A percentile compares a stretch with the other conserved stretches of the same genome.
These are phyloP conservation scores for Botrytis fabae DNA, from an alignment of 2,329 filamentous ascomycete species.

Conservation along the genomic window DNA sequence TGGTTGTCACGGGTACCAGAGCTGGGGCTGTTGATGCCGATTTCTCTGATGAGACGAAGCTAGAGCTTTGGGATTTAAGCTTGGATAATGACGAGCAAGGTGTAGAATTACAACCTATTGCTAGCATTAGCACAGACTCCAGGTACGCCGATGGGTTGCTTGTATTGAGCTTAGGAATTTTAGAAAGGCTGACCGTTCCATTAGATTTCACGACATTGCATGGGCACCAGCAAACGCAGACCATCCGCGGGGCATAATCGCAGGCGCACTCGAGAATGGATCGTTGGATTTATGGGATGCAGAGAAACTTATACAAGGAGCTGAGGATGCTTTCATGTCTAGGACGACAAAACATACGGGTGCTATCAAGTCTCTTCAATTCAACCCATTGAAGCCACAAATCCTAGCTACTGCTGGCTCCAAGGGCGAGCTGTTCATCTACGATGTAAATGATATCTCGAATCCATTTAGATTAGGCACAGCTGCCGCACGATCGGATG, in stretches of 20 bases:
- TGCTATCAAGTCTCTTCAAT: slow-evolving; percentile 90
- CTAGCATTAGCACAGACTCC: slow-evolving; percentile 82
- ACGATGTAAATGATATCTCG: slow-evolving; percentile 86
- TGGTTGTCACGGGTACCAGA: slow-evolving; percentile 90
- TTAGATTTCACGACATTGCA: slow-evolving; percentile 95
- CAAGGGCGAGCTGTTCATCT: slow-evolving; percentile 95
- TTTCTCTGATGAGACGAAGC: slow-evolving; percentile 94
- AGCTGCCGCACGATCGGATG: slow-evolving; percentile 83
- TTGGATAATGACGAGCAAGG: slow-evolving; percentile 74
- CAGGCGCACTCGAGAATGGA: slow-evolving; percentile 92
- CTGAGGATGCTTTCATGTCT: slow-evolving; percentile 75
- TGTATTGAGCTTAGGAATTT: not conserved
- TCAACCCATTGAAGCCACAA: slow-evolving; percentile 90
- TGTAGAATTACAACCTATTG: slow-evolving; percentile 81
- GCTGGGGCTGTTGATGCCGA: slow-evolving; percentile 95
- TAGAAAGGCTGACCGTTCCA: slow-evolving; percentile 23
- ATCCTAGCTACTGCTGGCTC: slow-evolving; percentile 89
- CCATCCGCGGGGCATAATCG: slow-evolving; percentile 83
- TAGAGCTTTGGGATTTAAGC: slow-evolving; percentile 93
- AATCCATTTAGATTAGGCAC: slow-evolving; percentile 89
- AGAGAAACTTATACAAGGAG: slow-evolving; percentile 60
- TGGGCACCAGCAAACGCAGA: slow-evolving; percentile 84
- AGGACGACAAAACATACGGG: slow-evolving; percentile 88
- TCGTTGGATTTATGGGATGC: slow-evolving; percentile 93
- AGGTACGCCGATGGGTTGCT: slow-evolving; percentile 58